Base-by-base conservation (phyloP, 345 rosid species). In the Stellera chamaejasme region DNA sequence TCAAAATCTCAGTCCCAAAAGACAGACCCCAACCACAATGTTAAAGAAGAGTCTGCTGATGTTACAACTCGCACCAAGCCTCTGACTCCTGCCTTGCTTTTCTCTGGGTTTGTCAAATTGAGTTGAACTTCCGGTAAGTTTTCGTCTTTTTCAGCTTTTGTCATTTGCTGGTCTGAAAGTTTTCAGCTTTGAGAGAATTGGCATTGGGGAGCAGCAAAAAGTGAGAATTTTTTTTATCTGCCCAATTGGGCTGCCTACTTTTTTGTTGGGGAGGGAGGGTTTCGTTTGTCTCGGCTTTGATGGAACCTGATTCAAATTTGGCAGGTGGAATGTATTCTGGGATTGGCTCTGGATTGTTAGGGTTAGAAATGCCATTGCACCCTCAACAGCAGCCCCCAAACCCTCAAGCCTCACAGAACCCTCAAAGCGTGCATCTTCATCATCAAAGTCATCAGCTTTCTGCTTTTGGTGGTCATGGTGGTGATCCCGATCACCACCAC, bases 311-410 rank as follows among this genome's bases (percentile, higher is more conserved):
- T 77, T 32, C 39, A 32, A 86, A 77, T 66, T 67, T 82, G 61
- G 43, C 81, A 13, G 70, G 82, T 67, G 89, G 82, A 58, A 70
- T 82, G 69, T 83, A 75, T 71, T 72, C 81, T 56, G 88, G 93
- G 36, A 70, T 85, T 60, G 75, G 83, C 63, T 79, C 98, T 32
- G 87, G 79, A 52, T 75, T 89, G 81, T 43, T 86, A 46, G 94
- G 87, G 49, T 76, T 86, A 59, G 97, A 89, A 67, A 75, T 72
- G 75, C 74, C 96, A 13, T 67, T 75, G 5, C 86, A 82, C 59
- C 96, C 77, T 45, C 91, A 74, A 49, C 70, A 66, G 23, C 70
- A 36, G 36, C 56, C 43, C 10, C 74, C 55, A 32, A 70, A 65
- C 11, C 69, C 60, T 5, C 75, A 61, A 45, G 73, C 52, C 36